Evolutionary conservation across 169 alveolate genomes (phyloP).

Genomic region (Pseudocohnilembus persalinus): DNA sequence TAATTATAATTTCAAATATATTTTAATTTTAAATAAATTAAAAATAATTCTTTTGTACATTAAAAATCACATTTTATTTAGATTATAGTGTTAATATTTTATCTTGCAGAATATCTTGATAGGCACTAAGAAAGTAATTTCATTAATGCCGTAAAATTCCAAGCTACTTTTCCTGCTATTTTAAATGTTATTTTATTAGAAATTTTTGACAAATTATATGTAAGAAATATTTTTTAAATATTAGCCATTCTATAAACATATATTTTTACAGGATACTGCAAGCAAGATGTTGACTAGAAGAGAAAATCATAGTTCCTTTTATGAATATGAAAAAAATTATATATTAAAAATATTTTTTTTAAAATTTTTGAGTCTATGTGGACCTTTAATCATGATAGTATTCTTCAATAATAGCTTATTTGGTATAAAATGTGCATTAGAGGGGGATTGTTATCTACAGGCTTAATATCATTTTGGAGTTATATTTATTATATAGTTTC

Average conservation of each 20-base stretch:
- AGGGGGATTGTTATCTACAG: slow-evolving; percentile 31
- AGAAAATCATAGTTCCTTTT: slow-evolving; percentile 32
- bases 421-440: slow-evolving; percentile 19
- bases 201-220: slow-evolving; percentile 33
- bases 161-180: slow-evolving; percentile 29
- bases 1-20: neutral
- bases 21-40: neutral
- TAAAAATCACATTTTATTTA: neutral
- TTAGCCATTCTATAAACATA: neutral
- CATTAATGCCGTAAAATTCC: neutral
- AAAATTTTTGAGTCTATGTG: slow-evolving; percentile 18
- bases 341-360: slow-evolving; percentile 28
- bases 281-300: slow-evolving; percentile 19
- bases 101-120: neutral
- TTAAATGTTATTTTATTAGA: slow-evolving; percentile 17
- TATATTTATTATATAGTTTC: slow-evolving; percentile 11
- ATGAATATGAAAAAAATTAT: slow-evolving; percentile 34
- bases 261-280: neutral
- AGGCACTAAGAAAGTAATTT: neutral
- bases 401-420: neutral
- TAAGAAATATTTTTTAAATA: no score
- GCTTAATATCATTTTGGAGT: slow-evolving; percentile 33
- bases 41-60: no score
- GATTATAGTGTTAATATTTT: neutral
- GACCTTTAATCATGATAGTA: slow-evolving; percentile 21